A percentile compares a stretch with the other conserved stretches of the same genome.
Conservation (phyloP, 1,139 yeast genomes). For the Nakaseomyces delphensis region DNA sequence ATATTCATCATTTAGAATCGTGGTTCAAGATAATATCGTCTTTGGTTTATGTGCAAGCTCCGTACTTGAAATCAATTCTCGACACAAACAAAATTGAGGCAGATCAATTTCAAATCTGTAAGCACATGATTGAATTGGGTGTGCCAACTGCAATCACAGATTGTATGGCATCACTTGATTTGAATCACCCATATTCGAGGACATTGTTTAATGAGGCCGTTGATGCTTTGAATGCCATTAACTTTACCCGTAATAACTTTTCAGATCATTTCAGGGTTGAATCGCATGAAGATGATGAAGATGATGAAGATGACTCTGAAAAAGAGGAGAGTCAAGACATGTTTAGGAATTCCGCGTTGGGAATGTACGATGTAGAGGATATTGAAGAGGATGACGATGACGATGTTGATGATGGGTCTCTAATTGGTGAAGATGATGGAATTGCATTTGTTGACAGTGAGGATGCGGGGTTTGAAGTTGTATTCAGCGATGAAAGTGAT, state of each 20-base stretch:
- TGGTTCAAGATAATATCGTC: slow-evolving; percentile 29
- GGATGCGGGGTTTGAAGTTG: slow-evolving; percentile 36
- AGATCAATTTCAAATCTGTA: slow-evolving; percentile 55
- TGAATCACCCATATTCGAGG: slow-evolving; percentile 61
- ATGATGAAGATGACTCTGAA: slow-evolving; percentile 53
- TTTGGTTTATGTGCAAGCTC: slow-evolving; percentile 41
- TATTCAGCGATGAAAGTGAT: slow-evolving; percentile 35
- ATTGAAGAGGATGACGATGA: slow-evolving; percentile 53
- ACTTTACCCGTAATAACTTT: slow-evolving; percentile 50
- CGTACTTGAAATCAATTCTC: slow-evolving; percentile 52
- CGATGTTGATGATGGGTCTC: slow-evolving; percentile 36
- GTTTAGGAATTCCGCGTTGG: slow-evolving; percentile 78
- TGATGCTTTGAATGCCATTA: slow-evolving; percentile 53
- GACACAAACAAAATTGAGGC: slow-evolving; percentile 43
- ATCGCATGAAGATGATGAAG: slow-evolving; percentile 55
- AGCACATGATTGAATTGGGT: slow-evolving; percentile 57
- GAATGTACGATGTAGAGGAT: slow-evolving; percentile 85
- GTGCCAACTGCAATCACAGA: slow-evolving; percentile 50
- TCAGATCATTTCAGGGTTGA: slow-evolving; percentile 50
- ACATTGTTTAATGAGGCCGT: slow-evolving; percentile 50
- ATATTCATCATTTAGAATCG: slow-evolving; percentile 25
- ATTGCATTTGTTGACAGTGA: slow-evolving; percentile 35
- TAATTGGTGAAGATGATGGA: slow-evolving; percentile 34
- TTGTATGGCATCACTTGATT: slow-evolving; percentile 54
- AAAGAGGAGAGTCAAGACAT: slow-evolving; percentile 77